phyloP scores from a whole-genome alignment of 495 filamentous ascomycete species.

The Choiromyces venosus region DNA sequence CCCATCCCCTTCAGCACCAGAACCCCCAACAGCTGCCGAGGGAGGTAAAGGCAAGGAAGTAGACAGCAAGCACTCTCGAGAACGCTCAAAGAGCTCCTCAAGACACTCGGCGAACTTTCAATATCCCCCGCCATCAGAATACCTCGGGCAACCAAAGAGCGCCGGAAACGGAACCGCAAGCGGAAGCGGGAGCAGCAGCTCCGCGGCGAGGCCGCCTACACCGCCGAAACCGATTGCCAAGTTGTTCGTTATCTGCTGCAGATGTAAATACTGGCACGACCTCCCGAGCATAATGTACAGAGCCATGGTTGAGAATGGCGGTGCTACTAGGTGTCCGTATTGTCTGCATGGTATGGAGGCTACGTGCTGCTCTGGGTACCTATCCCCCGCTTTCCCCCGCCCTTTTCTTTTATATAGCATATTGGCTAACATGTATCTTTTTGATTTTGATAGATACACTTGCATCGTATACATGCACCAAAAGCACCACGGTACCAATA shows the following conservation, averaged over 20 bases:
- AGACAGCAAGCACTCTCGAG: background rate
- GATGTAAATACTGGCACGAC: conserved; percentile 76
- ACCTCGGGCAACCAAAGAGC: conserved; percentile 19
- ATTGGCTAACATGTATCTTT: conserved; percentile 8
- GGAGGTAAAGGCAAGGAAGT: conserved; percentile 16
- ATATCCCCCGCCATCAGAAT: conserved; percentile 12
- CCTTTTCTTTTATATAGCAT: background rate
- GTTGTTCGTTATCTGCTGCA: conserved; percentile 74
- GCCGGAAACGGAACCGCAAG: conserved; percentile 3
- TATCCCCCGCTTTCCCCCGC: background rate
- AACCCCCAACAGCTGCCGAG: background rate
- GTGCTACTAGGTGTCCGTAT: conserved; percentile 66
- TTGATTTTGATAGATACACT: conserved; percentile 30
- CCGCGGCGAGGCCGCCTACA: conserved; percentile 23
- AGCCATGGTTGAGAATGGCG: conserved; percentile 59
- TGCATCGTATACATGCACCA: conserved; percentile 42
- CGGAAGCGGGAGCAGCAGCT: background rate
- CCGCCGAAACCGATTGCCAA: conserved; percentile 57
- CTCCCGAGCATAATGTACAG: conserved; percentile 70
- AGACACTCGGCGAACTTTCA: conserved; percentile 8
- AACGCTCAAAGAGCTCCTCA: conserved; percentile 18
- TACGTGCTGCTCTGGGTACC: conserved; percentile 67
- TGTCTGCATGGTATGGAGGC: conserved; percentile 70
- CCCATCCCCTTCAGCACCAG: background rate
- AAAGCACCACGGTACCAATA: conserved; percentile 27